Conservation (phyloP, 1,139 yeast genomes). For the Hyphopichia buzzinii region DNA sequence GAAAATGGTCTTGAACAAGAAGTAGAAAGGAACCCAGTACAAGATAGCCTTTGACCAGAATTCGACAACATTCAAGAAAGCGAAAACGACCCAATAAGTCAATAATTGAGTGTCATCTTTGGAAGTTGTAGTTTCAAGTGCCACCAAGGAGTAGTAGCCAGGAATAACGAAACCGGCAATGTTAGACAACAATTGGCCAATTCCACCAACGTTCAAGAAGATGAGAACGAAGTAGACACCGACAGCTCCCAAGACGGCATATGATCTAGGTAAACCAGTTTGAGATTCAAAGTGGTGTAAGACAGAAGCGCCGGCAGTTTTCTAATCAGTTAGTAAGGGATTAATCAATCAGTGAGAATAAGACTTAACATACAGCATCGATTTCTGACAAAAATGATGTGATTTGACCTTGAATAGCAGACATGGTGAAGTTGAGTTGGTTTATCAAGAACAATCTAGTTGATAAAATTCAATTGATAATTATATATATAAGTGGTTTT, state of each 20-base stretch:
- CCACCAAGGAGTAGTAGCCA: conserved; percentile 82
- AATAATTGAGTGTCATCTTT: conserved; percentile 83
- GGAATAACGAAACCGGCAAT: conserved; percentile 90
- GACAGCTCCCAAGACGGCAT: conserved; percentile 67
- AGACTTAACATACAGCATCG: conserved; percentile 4
- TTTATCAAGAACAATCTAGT: not conserved
- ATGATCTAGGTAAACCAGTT: conserved; percentile 85
- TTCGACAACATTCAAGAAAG: conserved; percentile 84
- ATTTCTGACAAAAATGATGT: conserved; percentile 2
- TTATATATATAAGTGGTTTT: too few species aligned
- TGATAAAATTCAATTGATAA: not conserved
- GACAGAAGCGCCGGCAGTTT: conserved; percentile 36
- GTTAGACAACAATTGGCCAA: conserved; percentile 91
- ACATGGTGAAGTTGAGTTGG: conserved; percentile 1
- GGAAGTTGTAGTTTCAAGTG: conserved; percentile 67
- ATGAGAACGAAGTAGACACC: conserved; percentile 70
- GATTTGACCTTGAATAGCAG: conserved; percentile 5
- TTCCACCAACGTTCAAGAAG: conserved; percentile 87
- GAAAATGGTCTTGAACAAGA: conserved; percentile 86
- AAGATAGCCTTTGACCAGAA: conserved; percentile 93
- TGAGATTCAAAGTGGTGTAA: conserved; percentile 59
- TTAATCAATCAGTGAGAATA: too few species aligned
- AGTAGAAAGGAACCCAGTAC: conserved; percentile 95
- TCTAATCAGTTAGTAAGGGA: conserved; percentile 18
- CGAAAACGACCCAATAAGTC: conserved; percentile 97